Evolutionary conservation across 106 monocot species (phyloP), one percentile per base, ranked within the genome.

Genomic region (Apostasia shenzhenica): DNA sequence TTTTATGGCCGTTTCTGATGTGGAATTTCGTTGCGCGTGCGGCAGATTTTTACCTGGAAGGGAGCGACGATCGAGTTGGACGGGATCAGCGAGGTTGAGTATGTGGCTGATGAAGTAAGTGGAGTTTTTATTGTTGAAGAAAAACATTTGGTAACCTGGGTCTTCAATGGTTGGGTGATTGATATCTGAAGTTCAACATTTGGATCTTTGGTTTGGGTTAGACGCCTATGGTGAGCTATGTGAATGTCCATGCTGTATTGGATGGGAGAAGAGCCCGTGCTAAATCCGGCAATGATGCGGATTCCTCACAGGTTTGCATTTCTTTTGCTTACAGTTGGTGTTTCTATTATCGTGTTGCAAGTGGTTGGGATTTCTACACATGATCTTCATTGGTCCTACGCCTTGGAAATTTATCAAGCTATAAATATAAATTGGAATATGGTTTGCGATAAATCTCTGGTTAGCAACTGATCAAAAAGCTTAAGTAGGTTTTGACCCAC

Each of bases 161-260:
- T 10, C 3, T 59, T 41, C 13, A 26, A 38, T 41, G 59, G 41
- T 42, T 59, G 59, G 41, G 8, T 41, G 6, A 26, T 26, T 26
- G 26, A 26, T 26, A 26, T 26, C 26, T 26, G 26, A 26, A 40
- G 59, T 41, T 59, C 41, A 38, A 59, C 9, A 38, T 38, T 41
- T 59, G 6, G 43, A 5, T 59, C 42, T 47, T 14, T 57, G 12
- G 39, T 43, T 47, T 69, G 5, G 45, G 73, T 14, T 47, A 95
- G 95, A 95, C 92, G 41, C 95, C 92, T 1, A 92, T 92, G 89
- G 82, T 95, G 55, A 92, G 88, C 72, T 95, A 92, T 75, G 89
- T 95, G 44, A 95, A 95, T 79, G 92, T 92, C n/a, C 95, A 95
- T 71, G 95, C 88, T 14, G 82, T 95, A 72, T 80, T 95, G 26